Evolutionary conservation across 495 filamentous ascomycete species (phyloP).

Genomic region (Arthonia radiata): DNA sequence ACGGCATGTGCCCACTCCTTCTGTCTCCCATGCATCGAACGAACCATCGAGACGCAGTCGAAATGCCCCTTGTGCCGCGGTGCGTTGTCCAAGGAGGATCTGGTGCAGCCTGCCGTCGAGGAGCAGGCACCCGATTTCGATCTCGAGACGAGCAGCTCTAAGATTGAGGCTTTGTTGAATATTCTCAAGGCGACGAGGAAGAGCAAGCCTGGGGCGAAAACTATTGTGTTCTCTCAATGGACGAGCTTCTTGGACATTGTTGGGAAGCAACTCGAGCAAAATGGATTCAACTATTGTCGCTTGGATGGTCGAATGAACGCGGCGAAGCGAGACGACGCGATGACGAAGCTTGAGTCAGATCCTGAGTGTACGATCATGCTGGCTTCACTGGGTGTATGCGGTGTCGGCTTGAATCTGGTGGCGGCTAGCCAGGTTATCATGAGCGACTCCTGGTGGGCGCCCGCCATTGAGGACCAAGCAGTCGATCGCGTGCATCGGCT

Average conservation of each 20-base stretch:
- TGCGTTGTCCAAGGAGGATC: conserved; percentile 29
- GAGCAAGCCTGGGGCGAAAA: conserved; percentile 43
- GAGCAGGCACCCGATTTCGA: conserved; percentile 28
- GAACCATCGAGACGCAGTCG: conserved; percentile 52
- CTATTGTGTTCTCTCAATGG: conserved; percentile 86
- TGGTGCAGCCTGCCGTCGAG: conserved; percentile 33
- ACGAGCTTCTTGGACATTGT: conserved; percentile 69
- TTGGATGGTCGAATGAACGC: conserved; percentile 68
- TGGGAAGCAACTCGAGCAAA: conserved; percentile 37
- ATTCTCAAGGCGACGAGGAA: conserved; percentile 45
- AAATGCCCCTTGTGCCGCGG: conserved; percentile 81
- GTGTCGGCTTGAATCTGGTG: conserved; percentile 73
- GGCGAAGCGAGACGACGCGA: conserved; percentile 39
- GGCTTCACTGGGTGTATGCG: conserved; percentile 57
- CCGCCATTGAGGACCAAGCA: conserved; percentile 83
- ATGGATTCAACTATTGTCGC: conserved; percentile 39
- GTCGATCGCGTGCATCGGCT: conserved; percentile 76
- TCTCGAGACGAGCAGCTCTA: conserved; percentile 43
- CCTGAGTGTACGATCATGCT: conserved; percentile 54
- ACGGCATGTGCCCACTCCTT: conserved; percentile 76
- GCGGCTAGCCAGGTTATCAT: conserved; percentile 73
- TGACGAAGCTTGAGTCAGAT: conserved; percentile 38
- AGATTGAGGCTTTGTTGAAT: conserved; percentile 58
- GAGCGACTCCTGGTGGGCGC: conserved; percentile 78
- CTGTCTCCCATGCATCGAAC: conserved; percentile 47